These are phyloP conservation scores for Penicillium crustosum DNA, from an alignment of 2,329 filamentous ascomycete species.

Conservation along the genomic window DNA sequence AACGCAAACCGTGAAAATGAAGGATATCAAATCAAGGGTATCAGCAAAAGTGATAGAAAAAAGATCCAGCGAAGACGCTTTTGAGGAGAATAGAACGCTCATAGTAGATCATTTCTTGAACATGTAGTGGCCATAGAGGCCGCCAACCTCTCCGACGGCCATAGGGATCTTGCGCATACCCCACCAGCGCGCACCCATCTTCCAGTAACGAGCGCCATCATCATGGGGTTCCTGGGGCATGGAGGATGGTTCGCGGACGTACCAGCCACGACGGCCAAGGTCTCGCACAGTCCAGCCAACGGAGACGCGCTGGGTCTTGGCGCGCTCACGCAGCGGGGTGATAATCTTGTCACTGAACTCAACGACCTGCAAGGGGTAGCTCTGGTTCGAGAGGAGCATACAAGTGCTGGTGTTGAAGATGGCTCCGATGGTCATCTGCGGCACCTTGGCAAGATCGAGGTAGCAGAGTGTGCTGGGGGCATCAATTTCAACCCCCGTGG, in stretches of 20 bases:
- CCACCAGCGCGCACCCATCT: slow-evolving; percentile 82
- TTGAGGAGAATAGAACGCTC: slow-evolving; percentile 18
- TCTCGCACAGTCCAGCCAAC: slow-evolving; percentile 72
- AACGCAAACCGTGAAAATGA: slow-evolving; percentile 12
- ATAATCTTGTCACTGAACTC: slow-evolving; percentile 71
- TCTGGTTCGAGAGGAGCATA: slow-evolving; percentile 58
- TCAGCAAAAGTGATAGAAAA: slow-evolving; percentile 13
- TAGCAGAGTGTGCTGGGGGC: slow-evolving; percentile 60
- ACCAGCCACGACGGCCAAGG: slow-evolving; percentile 68
- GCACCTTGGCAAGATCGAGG: slow-evolving; percentile 73
- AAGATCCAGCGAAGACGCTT: slow-evolving; percentile 16
- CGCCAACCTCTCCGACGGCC: slow-evolving; percentile 56
- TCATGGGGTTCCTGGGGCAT: slow-evolving; percentile 44
- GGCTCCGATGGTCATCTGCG: slow-evolving; percentile 54
- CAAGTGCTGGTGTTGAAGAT: slow-evolving; percentile 58
- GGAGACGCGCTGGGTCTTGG: slow-evolving; percentile 53
- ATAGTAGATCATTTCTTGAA: slow-evolving; percentile 49
- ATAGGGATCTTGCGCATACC: slow-evolving; percentile 71
- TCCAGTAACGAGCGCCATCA: slow-evolving; percentile 67
- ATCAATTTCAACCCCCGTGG: slow-evolving; percentile 16
- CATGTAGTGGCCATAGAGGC: slow-evolving; percentile 61
- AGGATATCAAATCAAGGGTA: slow-evolving; percentile 22
- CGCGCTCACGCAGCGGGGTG: slow-evolving; percentile 62
- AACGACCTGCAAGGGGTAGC: slow-evolving; percentile 71
- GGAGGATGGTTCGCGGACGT: slow-evolving; percentile 48